These are phyloP conservation scores for Yamadazyma triangularis DNA, from an alignment of 1,139 yeast genomes.

Conservation along the genomic window DNA sequence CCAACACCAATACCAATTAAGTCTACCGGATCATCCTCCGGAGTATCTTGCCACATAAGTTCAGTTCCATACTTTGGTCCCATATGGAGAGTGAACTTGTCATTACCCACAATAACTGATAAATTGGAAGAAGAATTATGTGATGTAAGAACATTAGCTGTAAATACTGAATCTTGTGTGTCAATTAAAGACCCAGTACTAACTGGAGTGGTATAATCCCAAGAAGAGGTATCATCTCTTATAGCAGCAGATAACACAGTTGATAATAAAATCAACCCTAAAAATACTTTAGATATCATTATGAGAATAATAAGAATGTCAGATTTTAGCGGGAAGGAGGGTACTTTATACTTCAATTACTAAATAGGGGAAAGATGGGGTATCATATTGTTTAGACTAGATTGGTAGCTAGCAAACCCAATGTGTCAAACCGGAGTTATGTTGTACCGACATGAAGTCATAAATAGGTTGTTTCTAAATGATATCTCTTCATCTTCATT, in stretches of 20 bases:
- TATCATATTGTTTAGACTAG: not conserved
- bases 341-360: not conserved
- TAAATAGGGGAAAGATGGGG: not conserved
- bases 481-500: not conserved
- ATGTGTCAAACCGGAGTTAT: too few relatives aligned
- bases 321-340: not conserved
- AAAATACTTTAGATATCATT: not conserved
- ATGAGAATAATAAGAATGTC: not conserved
- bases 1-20: conserved; percentile 7
- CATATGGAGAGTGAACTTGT: conserved; percentile 7
- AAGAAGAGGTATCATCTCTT: conserved; percentile 1
- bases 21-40: conserved; percentile 6
- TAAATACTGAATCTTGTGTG: conserved; percentile 1
- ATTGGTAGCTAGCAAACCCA: too few relatives aligned
- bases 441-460: too few relatives aligned
- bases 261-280: not conserved
- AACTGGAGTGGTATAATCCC: not conserved
- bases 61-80: conserved; percentile 5
- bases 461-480: too few relatives aligned
- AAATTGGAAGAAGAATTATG: not conserved
- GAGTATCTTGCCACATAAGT: conserved; percentile 5
- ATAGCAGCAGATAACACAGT: not conserved
- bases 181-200: conserved; percentile 1
- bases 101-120: conserved; percentile 4
- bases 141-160: conserved; percentile 1